Percentiles rank a stretch among this genome's conserved stretches.
phyloP scores from a whole-genome alignment of 2,329 filamentous ascomycete genomes.

The Pestalotiopsis sp. region DNA sequence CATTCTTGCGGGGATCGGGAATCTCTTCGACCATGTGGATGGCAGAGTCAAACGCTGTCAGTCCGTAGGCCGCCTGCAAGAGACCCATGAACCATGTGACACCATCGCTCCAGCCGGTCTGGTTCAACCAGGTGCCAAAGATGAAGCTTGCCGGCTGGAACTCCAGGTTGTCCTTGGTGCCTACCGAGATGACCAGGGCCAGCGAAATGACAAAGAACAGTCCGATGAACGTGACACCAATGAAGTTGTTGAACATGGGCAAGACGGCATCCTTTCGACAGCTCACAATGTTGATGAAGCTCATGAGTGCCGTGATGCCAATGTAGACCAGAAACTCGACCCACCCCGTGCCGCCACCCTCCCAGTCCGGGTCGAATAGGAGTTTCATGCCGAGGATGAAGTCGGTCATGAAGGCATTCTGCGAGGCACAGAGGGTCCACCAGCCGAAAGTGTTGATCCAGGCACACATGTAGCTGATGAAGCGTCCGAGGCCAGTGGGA shows the following conservation, averaged over 20 bases:
- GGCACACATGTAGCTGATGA: conserved; percentile 58
- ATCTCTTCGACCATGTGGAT: conserved; percentile 63
- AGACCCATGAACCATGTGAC: conserved; percentile 62
- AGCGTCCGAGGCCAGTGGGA: conserved; percentile 43
- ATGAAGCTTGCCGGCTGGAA: conserved; percentile 55
- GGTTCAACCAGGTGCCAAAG: conserved; percentile 53
- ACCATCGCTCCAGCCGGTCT: conserved; percentile 55
- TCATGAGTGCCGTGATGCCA: conserved; percentile 49
- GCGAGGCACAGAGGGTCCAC: conserved; percentile 59
- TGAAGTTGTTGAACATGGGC: conserved; percentile 58
- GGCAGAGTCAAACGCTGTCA: conserved; percentile 60
- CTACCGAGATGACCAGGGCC: conserved; percentile 54
- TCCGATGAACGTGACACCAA: conserved; percentile 53
- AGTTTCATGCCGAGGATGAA: conserved; percentile 60
- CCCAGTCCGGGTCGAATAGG: conserved; percentile 52
- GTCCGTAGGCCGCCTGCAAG: conserved; percentile 57
- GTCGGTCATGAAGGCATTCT: conserved; percentile 60
- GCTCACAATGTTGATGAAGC: conserved; percentile 51
- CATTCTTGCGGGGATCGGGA: conserved; percentile 51
- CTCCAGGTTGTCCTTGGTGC: conserved; percentile 41
- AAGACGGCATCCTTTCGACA: conserved; percentile 51
- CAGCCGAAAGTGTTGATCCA: conserved; percentile 65
- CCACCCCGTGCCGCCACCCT: conserved; percentile 48
- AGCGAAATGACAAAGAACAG: conserved; percentile 56
- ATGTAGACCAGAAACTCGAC: conserved; percentile 58